Evolutionary conservation across 2,329 filamentous ascomycete species (phyloP).

Genomic region (Fusarium compactum): DNA sequence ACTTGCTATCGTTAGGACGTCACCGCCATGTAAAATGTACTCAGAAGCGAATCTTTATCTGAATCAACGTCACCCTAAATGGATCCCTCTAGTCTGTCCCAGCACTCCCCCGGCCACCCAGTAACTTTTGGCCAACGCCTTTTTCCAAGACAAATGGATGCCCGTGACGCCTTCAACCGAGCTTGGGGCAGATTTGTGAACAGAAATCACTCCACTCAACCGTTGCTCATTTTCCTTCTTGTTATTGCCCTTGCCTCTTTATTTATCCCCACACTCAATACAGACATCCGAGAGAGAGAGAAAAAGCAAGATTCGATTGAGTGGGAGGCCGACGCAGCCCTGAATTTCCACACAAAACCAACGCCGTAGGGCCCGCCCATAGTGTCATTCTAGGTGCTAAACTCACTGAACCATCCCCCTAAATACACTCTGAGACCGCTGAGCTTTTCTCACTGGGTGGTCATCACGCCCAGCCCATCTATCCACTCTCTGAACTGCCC

Average conservation of each 20-base stretch:
- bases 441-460: slow-evolving; percentile 10
- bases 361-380: slow-evolving; percentile 12
- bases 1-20: slow-evolving; percentile 17
- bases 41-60: slow-evolving; percentile 21
- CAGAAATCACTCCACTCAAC: slow-evolving; percentile 34
- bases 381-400: slow-evolving; percentile 17
- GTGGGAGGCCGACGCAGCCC: neutral
- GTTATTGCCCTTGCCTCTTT: slow-evolving; percentile 22
- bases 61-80: slow-evolving; percentile 38
- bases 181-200: slow-evolving; percentile 22
- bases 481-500: slow-evolving; percentile 6
- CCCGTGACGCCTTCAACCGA: slow-evolving; percentile 40
- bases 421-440: slow-evolving; percentile 20
- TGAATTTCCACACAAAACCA: neutral
- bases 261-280: slow-evolving; percentile 25
- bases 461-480: slow-evolving; percentile 7
- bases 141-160: slow-evolving; percentile 36
- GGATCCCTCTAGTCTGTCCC: slow-evolving; percentile 29
- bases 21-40: slow-evolving; percentile 31
- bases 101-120: slow-evolving; percentile 29
- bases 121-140: slow-evolving; percentile 36
- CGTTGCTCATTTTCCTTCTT: slow-evolving; percentile 21
- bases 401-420: slow-evolving; percentile 23
- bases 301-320: slow-evolving; percentile 18
- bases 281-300: neutral